Percentiles rank a stretch among this genome's conserved stretches.
These are phyloP conservation scores for Trichoderma virens DNA, from an alignment of 495 filamentous ascomycete genomes.

Conservation along the genomic window DNA sequence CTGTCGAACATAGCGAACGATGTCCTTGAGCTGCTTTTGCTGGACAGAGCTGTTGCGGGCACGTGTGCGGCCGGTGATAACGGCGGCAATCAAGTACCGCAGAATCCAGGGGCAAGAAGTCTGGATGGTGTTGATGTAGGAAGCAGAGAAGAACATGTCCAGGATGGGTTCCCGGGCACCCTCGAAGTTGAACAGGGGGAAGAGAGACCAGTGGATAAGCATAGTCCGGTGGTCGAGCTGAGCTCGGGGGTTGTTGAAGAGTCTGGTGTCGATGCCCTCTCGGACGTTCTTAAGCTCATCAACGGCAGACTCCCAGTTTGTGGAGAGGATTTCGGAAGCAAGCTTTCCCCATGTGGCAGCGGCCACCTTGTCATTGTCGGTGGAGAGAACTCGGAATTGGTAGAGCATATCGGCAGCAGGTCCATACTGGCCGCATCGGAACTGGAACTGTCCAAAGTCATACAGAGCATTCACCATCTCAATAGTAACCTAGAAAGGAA, in stretches of 20 bases:
- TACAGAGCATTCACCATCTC: constrained; percentile 93
- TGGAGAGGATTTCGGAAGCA: constrained; percentile 84
- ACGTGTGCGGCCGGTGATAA: constrained; percentile 88
- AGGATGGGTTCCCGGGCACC: constrained; percentile 80
- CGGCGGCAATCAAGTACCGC: constrained; percentile 87
- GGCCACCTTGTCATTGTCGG: constrained; percentile 92
- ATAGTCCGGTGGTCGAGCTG: constrained; percentile 93
- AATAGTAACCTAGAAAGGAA: constrained; percentile 58
- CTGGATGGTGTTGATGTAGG: constrained; percentile 99
- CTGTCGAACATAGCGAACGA: constrained; percentile 88
- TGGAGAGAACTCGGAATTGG: constrained; percentile 93
- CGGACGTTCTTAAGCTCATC: constrained; percentile 92
- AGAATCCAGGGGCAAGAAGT: constrained; percentile 95
- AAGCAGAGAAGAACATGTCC: constrained; percentile 91
- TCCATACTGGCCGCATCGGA: constrained; percentile 87
- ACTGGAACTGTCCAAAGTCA: constrained; percentile 92
- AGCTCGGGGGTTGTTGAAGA: constrained; percentile 90
- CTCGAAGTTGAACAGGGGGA: constrained; percentile 98
- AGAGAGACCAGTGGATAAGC: constrained; percentile 96
- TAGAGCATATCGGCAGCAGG: constrained; percentile 85
- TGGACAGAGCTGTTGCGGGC: constrained; percentile 76
- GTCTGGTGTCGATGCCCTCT: constrained; percentile 80
- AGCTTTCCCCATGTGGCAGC: constrained; percentile 95
- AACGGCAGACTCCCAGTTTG: constrained; percentile 91
- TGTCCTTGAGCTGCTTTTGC: constrained; percentile 96